Base-by-base conservation (phyloP, 495 filamentous ascomycete species). In the Astrothelium subdiscretum region DNA sequence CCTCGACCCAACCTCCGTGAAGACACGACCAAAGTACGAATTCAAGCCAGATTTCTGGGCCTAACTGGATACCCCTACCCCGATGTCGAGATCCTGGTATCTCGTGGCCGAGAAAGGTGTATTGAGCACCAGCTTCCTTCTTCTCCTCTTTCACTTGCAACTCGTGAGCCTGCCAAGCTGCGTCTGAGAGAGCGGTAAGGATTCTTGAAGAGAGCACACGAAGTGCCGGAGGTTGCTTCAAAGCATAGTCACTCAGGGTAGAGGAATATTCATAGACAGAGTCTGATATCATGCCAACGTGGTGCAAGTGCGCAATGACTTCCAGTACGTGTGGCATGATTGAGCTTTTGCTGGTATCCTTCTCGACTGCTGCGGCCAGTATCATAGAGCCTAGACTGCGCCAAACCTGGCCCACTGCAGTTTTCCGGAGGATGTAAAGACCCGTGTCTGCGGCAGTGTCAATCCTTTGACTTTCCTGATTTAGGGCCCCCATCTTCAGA, bases 21-120 rank as follows among this genome's bases (percentile, higher is more conserved):
- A 86, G 75, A 67, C 85, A 88, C 61, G 80, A 81, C 85, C 84
- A 88, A 8, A 88, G 75, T 52, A 87, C 76, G 13, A 87, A 73
- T 65, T 88, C 85, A 1, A 88, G 69, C 85, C 85, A 88, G 24
- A 87, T 73, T 61, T 85, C 81, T 22, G 80, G 78, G 1, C 79
- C 79, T 2, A 86, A 69, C 40, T 80, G 78, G 57, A 75, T 73
- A n/a, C 84, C 71, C 27, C 74, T 72, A 27, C 81, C 72, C 42
- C 78, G 80, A 65, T 79, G 79, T 20, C 76, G 74, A 3, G 79
- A 67, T 29, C 76, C 81, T 1, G 81, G 83, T 12, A 82, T 76
- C 15, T 81, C 78, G 44, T 81, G 70, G 32, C 71, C 68, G 24
- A 71, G 58, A 38, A 72, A 69, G 18, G 32, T 18, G 43, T 74